Evolutionary conservation across 805 yeast genomes (phyloP).

Genomic region (Candida suzukii): DNA sequence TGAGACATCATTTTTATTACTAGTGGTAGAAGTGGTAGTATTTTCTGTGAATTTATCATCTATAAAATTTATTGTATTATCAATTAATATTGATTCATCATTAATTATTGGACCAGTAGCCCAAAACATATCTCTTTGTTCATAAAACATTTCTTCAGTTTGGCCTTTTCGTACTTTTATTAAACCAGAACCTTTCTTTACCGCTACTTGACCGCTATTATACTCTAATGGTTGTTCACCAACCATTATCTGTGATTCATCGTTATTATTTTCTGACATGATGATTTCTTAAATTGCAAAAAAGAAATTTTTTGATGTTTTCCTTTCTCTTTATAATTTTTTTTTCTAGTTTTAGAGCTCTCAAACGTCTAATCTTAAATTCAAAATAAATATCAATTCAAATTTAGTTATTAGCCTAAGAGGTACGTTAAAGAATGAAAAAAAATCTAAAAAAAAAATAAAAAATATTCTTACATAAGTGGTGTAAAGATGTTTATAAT

Average conservation of each 20-base stretch:
- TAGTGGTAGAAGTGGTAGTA: too few relatives aligned
- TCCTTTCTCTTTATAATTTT: too few relatives aligned
- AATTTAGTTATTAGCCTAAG: too few relatives aligned
- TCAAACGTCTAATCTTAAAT: too few relatives aligned
- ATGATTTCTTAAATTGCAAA: too few relatives aligned
- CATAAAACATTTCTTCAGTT: constrained; percentile 51
- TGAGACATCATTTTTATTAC: background rate
- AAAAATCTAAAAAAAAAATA: too few relatives aligned
- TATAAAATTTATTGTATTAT: background rate
- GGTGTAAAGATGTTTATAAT: background rate
- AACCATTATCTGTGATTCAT: background rate
- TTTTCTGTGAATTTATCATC: background rate
- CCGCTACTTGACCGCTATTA: constrained; percentile 34
- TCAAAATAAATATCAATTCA: too few relatives aligned
- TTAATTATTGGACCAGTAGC: constrained; percentile 52
- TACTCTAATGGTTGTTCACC: constrained; percentile 8
- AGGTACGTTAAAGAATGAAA: too few relatives aligned
- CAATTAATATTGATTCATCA: constrained; percentile 35
- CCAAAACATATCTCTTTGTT: constrained; percentile 45
- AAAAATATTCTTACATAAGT: too few relatives aligned
- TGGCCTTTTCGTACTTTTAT: constrained; percentile 60
- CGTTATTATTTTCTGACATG: background rate
- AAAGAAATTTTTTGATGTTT: too few relatives aligned
- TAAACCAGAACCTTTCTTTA: constrained; percentile 39
- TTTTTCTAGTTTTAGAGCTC: too few relatives aligned